Evolutionary conservation across 768 basidiomycete species (phyloP).

Genomic region (Mycena pura): DNA sequence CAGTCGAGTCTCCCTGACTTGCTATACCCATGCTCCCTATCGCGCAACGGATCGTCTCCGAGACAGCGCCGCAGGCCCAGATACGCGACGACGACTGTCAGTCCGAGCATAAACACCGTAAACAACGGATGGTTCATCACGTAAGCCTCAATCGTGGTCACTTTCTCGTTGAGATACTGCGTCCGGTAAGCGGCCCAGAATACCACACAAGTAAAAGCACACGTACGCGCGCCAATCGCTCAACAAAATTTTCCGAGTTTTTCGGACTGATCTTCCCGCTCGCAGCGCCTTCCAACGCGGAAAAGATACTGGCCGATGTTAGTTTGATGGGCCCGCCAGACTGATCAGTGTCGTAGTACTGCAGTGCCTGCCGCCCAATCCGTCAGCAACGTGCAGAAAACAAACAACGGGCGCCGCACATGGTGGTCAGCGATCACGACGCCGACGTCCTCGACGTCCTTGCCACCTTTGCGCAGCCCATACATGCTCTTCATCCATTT

Average conservation of each 20-base stretch:
- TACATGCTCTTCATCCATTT: constrained; percentile 95
- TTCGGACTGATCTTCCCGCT: constrained; percentile 55
- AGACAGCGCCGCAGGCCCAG: constrained; percentile 34
- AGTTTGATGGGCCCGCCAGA: constrained; percentile 62
- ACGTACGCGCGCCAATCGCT: constrained; percentile 67
- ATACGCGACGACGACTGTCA: constrained; percentile 37
- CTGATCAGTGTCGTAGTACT: constrained; percentile 80
- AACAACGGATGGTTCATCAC: constrained; percentile 44
- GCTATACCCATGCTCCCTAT: constrained; percentile 26
- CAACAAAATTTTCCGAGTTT: constrained; percentile 74
- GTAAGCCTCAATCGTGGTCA: constrained; percentile 44
- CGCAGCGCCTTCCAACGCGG: constrained; percentile 72
- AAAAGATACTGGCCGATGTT: constrained; percentile 61
- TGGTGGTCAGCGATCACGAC: constrained; percentile 85
- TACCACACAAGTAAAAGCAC: neutral
- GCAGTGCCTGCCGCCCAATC: constrained; percentile 52
- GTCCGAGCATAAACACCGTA: constrained; percentile 39
- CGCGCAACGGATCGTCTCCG: constrained; percentile 28
- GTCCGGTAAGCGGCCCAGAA: neutral
- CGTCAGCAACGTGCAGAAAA: neutral
- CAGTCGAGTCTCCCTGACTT: constrained; percentile 32
- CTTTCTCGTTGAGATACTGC: constrained; percentile 51
- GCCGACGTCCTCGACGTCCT: constrained; percentile 44
- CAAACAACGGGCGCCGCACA: constrained; percentile 49
- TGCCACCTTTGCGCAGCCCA: constrained; percentile 51